Evolutionary conservation across 768 basidiomycete genomes (phyloP).

Genomic region (Holtermanniella nyarrowii): DNA sequence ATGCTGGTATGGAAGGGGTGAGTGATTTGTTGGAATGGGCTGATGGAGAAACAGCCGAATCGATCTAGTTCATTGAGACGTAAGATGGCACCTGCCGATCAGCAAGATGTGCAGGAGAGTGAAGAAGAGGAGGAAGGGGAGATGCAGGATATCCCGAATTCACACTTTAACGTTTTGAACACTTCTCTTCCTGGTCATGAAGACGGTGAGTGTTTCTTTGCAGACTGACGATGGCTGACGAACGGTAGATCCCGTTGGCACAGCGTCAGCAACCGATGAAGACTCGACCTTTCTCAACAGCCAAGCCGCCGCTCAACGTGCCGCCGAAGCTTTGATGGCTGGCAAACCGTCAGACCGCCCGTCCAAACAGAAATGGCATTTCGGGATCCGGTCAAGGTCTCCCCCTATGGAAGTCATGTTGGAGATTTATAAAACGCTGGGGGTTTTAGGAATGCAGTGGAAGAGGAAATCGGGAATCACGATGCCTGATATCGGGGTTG

Average conservation of each 20-base stretch:
- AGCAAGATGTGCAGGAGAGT: conserved; percentile 73
- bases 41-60: conserved; percentile 53
- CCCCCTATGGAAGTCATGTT: conserved; percentile 99
- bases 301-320: conserved; percentile 31
- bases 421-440: conserved; percentile 89
- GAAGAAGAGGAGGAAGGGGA: conserved; percentile 57
- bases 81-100: conserved; percentile 42
- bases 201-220: conserved; percentile 21
- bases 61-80: conserved; percentile 7
- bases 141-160: conserved; percentile 48
- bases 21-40: conserved; percentile 43
- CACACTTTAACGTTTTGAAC: conserved; percentile 78
- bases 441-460: conserved; percentile 92
- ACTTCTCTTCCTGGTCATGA: conserved; percentile 59
- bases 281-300: conserved; percentile 13
- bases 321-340: conserved; percentile 29
- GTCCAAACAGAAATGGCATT: conserved; percentile 86
- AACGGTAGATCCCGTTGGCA: background rate
- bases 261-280: background rate
- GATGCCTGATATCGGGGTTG: conserved; percentile 37
- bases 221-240: background rate
- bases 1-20: conserved; percentile 35
- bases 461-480: conserved; percentile 63
- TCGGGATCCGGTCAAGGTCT: conserved; percentile 79
- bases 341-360: conserved; percentile 38